phyloP scores from a whole-genome alignment of 2,329 filamentous ascomycete species.

The Teratosphaeria gauchensis region DNA sequence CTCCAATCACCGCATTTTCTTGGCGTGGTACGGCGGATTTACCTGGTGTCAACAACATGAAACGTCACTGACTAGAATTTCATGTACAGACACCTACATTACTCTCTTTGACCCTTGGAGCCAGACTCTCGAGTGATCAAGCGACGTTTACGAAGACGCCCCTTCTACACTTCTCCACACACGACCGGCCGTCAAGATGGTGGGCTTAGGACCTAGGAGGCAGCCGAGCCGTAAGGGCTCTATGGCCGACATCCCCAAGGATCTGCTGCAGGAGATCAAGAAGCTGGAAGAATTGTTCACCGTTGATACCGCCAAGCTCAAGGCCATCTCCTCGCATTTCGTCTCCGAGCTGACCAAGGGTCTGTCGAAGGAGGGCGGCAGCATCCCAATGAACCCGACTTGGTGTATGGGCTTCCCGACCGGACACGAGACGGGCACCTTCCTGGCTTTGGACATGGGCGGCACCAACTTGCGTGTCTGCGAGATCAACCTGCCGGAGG shows the following conservation, averaged over 20 bases:
- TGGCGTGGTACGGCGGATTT: not conserved
- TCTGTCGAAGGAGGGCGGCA: constrained; percentile 79
- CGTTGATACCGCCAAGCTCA: constrained; percentile 68
- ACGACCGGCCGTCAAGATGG: constrained; percentile 41
- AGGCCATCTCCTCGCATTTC: constrained; percentile 85
- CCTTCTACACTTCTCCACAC: not conserved
- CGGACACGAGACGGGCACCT: constrained; percentile 79
- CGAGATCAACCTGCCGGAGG: constrained; percentile 78
- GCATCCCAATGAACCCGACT: constrained; percentile 96
- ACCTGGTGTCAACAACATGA: not conserved
- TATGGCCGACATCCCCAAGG: constrained; percentile 81
- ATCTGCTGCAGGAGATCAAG: constrained; percentile 72
- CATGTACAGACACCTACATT: not conserved
- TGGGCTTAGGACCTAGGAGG: constrained; percentile 53
- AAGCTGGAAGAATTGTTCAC: constrained; percentile 76
- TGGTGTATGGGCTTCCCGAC: constrained; percentile 89
- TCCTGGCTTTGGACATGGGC: constrained; percentile 86
- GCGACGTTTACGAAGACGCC: not conserved
- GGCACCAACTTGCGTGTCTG: constrained; percentile 94
- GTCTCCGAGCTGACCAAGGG: constrained; percentile 79
- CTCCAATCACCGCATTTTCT: not conserved
- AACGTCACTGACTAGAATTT: not conserved
- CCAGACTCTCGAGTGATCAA: not conserved
- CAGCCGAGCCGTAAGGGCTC: constrained; percentile 69
- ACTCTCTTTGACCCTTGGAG: not conserved